phyloP scores from a whole-genome alignment of 2,329 filamentous ascomycete species.

The Aspergillus sp. region DNA sequence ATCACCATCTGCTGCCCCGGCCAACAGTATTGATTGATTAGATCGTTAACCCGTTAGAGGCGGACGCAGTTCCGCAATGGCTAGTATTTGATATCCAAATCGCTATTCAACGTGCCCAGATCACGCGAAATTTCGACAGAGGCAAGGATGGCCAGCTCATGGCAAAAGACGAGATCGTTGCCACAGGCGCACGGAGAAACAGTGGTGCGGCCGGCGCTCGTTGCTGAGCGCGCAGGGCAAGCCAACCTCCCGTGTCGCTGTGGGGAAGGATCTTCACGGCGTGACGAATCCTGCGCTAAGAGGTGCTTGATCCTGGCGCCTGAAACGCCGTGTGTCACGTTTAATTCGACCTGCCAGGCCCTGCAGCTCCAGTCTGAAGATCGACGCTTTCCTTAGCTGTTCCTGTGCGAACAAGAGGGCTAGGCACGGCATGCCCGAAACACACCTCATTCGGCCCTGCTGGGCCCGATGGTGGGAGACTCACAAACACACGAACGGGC shows the following conservation, averaged over 20 bases:
- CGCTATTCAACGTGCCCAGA: no score
- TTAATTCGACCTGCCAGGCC: slow-evolving; percentile 1
- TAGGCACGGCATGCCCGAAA: neutral
- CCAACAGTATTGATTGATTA: slow-evolving; percentile 1
- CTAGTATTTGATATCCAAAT: no score
- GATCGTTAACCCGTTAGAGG: neutral
- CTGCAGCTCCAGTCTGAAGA: neutral
- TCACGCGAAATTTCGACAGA: neutral
- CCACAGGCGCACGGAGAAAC: neutral
- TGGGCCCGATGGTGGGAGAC: no score
- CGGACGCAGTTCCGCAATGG: neutral
- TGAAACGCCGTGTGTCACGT: slow-evolving; percentile 2
- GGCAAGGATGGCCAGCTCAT: neutral
- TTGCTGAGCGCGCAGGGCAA: neutral
- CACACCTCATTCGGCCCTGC: neutral
- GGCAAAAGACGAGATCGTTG: neutral
- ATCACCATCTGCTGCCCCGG: neutral
- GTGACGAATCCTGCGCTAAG: slow-evolving; percentile 6
- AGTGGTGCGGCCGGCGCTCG: slow-evolving; percentile 6
- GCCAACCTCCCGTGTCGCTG: neutral
- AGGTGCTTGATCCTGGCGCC: neutral
- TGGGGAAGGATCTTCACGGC: slow-evolving; percentile 6
- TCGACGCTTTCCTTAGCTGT: neutral
- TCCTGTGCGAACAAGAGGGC: no score
- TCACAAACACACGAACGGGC: no score